Base-by-base conservation (phyloP, 345 rosid genomes). In the Raphanus raphanistrum region DNA sequence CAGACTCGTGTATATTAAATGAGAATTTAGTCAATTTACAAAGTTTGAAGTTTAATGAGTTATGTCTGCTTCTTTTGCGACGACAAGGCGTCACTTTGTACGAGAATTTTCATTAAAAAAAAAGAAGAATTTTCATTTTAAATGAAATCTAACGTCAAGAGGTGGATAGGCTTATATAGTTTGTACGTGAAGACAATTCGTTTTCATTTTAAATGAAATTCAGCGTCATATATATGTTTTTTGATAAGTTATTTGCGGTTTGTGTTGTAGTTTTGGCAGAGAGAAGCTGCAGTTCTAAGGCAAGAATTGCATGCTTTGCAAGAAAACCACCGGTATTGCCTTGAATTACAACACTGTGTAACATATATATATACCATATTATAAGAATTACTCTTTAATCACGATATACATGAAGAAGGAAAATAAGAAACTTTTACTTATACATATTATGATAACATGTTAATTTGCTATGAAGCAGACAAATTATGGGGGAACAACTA, bases 401-500 rank as follows among this genome's bases (percentile, higher is more conserved):
- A 70, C 25, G 41, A 71, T 33, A 64, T 36, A 25, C 16, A 35
- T n/a, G 66, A 32, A 8, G 13, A 59, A 32, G 29, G 15, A 72
- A 43, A 68, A 31, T 59, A 63, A 55, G 38, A 66, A 48, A 36
- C 10, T 33, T 48, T 8, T 25, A 28, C 25, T 65, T 70, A 50
- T 43, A 32, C 41, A 48, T 10, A 32, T 12, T 54, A 41, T 0
- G 8, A 65, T 3, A 8, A 57, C 52, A 45, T 57, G 58, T 75
- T 21, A 21, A 21, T 21, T 75, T 83, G 21, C 29, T 38, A 68
- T 74, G 63, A 62, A 55, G 43, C 83, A 90, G 95, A 81, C 81
- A 84, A 77, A 60, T 91, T 81, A 88, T 89, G 92, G 97, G 97
- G 63, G 89, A 89, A 63, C 92, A 87, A 75, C 88, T 91, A 60